Evolutionary conservation across 2,329 filamentous ascomycete genomes (phyloP), one percentile per base, ranked within the genome.

Genomic region (Grosmannia serpens): DNA sequence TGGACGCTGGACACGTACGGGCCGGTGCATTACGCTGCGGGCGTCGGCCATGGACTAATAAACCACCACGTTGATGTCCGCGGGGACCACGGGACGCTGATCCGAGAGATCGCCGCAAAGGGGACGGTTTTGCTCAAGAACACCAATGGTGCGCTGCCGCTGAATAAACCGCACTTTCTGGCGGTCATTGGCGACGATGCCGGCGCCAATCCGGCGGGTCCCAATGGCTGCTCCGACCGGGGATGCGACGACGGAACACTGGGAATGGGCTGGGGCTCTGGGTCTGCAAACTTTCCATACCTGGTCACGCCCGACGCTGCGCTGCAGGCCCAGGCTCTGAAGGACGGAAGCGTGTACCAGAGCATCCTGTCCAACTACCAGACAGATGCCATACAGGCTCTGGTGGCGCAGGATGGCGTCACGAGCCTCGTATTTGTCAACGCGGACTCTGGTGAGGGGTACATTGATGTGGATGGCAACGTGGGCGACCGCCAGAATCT

Each of bases 51-150:
- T 13, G 79, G 83, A 57, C 79, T 86, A 64, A 79, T 96, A 74
- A 89, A 96, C 72, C 79, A 84, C 65, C 89, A 91, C 63, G 82
- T 96, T 27, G 85, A 96, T 67, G 92, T 95, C n/a, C 88, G 85
- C 57, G 80, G 73, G 49, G 78, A 92, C 58, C 91, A 96, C 69
- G 84, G 76, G 52, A 68, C 73, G 26, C 73, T 90, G 56, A 92
- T 95, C 62, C 85, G 91, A 38, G 81, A 89, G 64, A 80, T 89
- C 56, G 91, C 83, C 17, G 86, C 87, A 55, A 87, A 88, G 70
- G 90, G 88, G 20, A 91, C 87, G 2, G 91, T 99, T 8, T 77
- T 99, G 13, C 77, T 99, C 63, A 99, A 97, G 80, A 96, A 97
- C 72, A 76, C 71, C 7, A 84, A 85, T 24, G 84, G 85, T 17